Percentiles rank a stretch among this genome's conserved stretches.
Evolutionary conservation across 2,329 filamentous ascomycete species (phyloP).

Genomic region (Cladosporium austrohemisphaericum): DNA sequence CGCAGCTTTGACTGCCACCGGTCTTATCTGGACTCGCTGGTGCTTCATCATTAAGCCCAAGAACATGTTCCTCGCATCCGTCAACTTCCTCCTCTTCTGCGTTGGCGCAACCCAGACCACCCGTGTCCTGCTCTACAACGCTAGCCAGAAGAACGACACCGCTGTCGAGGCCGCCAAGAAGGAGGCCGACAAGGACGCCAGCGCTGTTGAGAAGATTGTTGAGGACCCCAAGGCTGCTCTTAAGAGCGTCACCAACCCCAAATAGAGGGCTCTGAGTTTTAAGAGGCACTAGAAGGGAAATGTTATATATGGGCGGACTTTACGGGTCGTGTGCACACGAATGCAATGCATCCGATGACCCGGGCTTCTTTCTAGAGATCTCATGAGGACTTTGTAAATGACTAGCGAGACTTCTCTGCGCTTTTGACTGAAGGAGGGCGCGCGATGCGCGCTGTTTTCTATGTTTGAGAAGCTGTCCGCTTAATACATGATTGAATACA

Average conservation of each 20-base stretch:
- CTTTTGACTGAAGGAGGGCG: no score
- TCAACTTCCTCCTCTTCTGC: conserved; percentile 95
- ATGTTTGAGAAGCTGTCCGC: not conserved
- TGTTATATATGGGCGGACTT: conserved; percentile 8
- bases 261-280: not conserved
- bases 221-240: conserved; percentile 27
- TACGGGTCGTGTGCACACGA: not conserved
- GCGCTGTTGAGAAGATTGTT: conserved; percentile 33
- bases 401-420: not conserved
- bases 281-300: not conserved
- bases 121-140: conserved; percentile 68
- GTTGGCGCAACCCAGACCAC: conserved; percentile 79
- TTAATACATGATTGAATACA: conserved; percentile 13
- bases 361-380: not conserved
- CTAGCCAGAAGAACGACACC: conserved; percentile 55
- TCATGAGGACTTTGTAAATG: conserved; percentile 9
- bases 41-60: conserved; percentile 93
- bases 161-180: conserved; percentile 41
- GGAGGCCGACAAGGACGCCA: conserved; percentile 32
- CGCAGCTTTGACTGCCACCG: conserved; percentile 81
- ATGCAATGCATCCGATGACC: not conserved
- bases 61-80: conserved; percentile 87
- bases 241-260: conserved; percentile 16
- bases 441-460: no score
- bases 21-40: conserved; percentile 97